A percentile compares a stretch with the other conserved stretches of the same genome.
Conservation (phyloP, 2,329 filamentous ascomycete species). For the Aspergillus fijiensis region DNA sequence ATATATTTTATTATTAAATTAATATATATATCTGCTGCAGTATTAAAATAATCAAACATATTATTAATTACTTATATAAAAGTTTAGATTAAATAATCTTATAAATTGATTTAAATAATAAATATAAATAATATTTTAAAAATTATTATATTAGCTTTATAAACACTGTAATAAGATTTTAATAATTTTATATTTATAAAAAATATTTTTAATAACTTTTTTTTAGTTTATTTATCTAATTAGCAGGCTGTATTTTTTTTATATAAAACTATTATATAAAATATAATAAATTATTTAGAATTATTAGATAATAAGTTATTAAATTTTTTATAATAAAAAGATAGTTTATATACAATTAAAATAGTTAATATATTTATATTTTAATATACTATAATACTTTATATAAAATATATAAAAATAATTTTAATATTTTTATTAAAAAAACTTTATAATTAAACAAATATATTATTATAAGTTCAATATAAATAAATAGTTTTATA, state of each 20-base stretch:
- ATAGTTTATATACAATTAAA: neutral
- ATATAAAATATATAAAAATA: neutral
- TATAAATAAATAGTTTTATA: neutral
- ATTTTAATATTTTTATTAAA: neutral
- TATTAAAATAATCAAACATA: neutral
- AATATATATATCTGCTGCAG: too few species aligned
- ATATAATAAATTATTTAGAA: neutral
- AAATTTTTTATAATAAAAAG: neutral
- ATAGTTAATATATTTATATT: neutral
- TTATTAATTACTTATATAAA: too few species aligned
- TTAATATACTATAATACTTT: neutral
- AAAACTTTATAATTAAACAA: neutral
- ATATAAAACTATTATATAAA: neutral
- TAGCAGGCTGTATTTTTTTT: neutral
- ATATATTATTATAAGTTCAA: neutral
- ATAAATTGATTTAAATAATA: neutral
- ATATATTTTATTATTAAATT: too few species aligned
- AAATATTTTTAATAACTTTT: neutral
- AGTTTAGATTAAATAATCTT: neutral
- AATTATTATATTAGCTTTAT: too few species aligned
- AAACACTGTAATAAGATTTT: too few species aligned
- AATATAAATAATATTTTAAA: neutral
- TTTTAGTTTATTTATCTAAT: neutral
- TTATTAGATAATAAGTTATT: neutral
- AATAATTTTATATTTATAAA: neutral